Evolutionary conservation across 148 eudicot species (phyloP).

Genomic region (Dysphania ambrosioides): DNA sequence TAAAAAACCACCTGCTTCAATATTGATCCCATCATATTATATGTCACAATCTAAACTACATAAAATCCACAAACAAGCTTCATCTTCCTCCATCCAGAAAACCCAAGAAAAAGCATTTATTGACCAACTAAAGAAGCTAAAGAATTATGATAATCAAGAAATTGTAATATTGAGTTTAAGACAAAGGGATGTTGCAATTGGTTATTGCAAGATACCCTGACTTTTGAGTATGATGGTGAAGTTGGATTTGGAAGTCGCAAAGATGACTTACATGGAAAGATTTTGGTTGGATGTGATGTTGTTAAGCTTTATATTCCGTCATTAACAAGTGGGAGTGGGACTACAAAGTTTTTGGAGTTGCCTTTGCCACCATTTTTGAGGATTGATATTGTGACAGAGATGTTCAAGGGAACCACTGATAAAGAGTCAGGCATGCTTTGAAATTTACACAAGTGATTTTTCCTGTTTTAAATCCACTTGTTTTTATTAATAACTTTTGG

Average conservation of each 20-base stretch:
- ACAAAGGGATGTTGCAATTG: slow-evolving; percentile 71
- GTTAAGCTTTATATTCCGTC: slow-evolving; percentile 68
- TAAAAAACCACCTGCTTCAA: slow-evolving; percentile 18
- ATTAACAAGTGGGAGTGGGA: slow-evolving; percentile 48
- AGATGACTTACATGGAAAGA: slow-evolving; percentile 27
- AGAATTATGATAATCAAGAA: slow-evolving; percentile 22
- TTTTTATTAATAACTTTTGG: too few relatives aligned
- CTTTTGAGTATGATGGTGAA: slow-evolving; percentile 62
- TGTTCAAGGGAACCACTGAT: slow-evolving; percentile 55
- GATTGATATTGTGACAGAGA: slow-evolving; percentile 73
- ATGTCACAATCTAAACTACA: slow-evolving; percentile 26
- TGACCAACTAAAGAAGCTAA: slow-evolving; percentile 19
- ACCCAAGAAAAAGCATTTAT: slow-evolving; percentile 24
- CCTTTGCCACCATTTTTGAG: slow-evolving; percentile 81
- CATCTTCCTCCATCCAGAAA: slow-evolving; percentile 20
- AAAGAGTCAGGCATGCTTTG: slow-evolving; percentile 68
- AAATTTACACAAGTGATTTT: neutral
- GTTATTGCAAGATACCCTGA: slow-evolving; percentile 80
- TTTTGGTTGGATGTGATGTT: slow-evolving; percentile 51
- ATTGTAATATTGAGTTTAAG: slow-evolving; percentile 40
- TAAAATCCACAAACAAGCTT: slow-evolving; percentile 23
- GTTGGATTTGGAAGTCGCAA: slow-evolving; percentile 60
- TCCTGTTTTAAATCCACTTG: neutral
- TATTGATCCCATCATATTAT: slow-evolving; percentile 14
- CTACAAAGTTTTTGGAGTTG: slow-evolving; percentile 80